A percentile compares a stretch with the other conserved stretches of the same genome.
Conservation (phyloP, 164 flowering plant genomes). For the Tetrastigma voinierianum region DNA sequence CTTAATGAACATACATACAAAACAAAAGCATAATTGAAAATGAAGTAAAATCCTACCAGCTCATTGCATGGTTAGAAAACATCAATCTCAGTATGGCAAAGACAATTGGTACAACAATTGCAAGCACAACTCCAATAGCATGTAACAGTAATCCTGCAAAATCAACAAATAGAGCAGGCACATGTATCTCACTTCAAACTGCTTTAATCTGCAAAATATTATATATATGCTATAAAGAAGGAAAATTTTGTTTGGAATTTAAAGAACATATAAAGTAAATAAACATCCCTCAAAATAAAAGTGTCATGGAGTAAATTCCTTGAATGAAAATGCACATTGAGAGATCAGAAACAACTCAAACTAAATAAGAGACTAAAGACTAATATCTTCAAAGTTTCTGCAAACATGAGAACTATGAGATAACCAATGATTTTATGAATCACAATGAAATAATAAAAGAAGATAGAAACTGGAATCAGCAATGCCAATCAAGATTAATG, state of each 20-base stretch:
- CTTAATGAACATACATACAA: neutral
- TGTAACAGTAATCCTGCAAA: slow-evolving; percentile 74
- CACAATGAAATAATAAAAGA: too few species aligned
- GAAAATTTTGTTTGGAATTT: too few species aligned
- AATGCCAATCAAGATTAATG: too few species aligned
- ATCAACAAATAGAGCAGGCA: slow-evolving; percentile 7
- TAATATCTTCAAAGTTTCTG: slow-evolving; percentile 73
- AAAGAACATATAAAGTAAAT: neutral
- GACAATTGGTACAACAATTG: slow-evolving; percentile 54
- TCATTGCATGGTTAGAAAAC: slow-evolving; percentile 72
- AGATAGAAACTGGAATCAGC: too few species aligned
- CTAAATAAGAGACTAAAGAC: neutral
- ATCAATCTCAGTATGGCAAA: slow-evolving; percentile 68
- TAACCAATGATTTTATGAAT: too few species aligned
- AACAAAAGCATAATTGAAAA: neutral
- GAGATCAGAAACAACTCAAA: neutral
- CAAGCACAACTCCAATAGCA: slow-evolving; percentile 57
- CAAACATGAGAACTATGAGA: too few species aligned
- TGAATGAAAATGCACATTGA: neutral
- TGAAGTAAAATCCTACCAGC: slow-evolving; percentile 53
- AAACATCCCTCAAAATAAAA: neutral
- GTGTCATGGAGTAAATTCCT: neutral
- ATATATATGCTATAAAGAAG: too few species aligned
- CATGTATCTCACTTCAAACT: too few species aligned
- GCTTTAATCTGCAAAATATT: too few species aligned